Evolutionary conservation across 371 early-diverging fungal species (phyloP), one percentile per base, ranked within the genome.

Genomic region (Mucor circinelloides): DNA sequence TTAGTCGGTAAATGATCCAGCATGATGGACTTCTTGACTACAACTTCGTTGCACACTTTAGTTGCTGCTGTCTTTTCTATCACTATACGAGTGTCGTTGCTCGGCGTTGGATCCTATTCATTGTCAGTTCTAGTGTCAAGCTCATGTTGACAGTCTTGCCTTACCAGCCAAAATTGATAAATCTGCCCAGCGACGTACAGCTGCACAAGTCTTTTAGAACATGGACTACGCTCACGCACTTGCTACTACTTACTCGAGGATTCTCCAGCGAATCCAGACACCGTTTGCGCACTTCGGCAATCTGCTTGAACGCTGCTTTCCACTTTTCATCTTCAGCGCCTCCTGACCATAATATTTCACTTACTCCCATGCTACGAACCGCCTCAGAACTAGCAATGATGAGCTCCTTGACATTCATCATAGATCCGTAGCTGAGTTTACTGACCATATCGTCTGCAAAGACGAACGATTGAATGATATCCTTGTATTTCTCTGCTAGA

Each of bases 371-470:
- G 25, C 72, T 69, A 25, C 69, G 69, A 8, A 74, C 76, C 5
- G 82, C 82, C 58, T 84, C 84, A 9, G 77, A 64, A 36, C 84
- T 71, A 2, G 80, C 82, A 62, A 84, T 78, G 6, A 84, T 66
- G 38, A 84, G 54, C 21, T 81, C 79, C 36, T 84, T 84, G 7
- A 79, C 69, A 60, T 81, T 80, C 79, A 84, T 78, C 80, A 82
- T 77, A 27, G 80, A 77, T 0, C 84, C 84, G 60, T 84, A 84
- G 25, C 82, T 78, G 17, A 84, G 54, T 60, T 84, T 84, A 60
- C 82, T 81, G 6, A 80, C 84, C 13, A 81, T 70, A 61, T 84
- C 84, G 58, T 84, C 82, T 6, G 79, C 84, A 71, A 84, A 84
- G 4, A 84, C 80, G 65, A 77, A 71, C 0, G 82, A 81, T 59